A percentile compares a stretch with the other conserved stretches of the same genome.
phyloP scores from a whole-genome alignment of 169 alveolate species.

The Plasmodium falciparum region DNA sequence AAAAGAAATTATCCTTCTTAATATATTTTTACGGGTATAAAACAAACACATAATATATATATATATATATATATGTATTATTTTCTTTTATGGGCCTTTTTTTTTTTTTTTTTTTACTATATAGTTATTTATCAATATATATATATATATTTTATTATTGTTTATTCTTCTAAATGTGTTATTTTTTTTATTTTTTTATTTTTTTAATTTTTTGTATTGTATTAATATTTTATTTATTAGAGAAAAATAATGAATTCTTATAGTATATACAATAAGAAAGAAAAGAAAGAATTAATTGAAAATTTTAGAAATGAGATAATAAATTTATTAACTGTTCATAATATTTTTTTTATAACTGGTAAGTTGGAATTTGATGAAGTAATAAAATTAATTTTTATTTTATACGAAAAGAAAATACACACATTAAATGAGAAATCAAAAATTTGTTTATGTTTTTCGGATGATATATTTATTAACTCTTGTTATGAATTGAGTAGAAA shows the following conservation, averaged over 20 bases:
- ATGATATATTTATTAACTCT: conserved; percentile 6
- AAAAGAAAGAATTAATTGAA: conserved; percentile 60
- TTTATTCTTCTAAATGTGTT: too few species aligned
- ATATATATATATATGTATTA: too few species aligned
- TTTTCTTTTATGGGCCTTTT: too few species aligned
- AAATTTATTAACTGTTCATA: conserved; percentile 39
- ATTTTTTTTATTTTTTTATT: not conserved
- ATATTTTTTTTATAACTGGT: conserved; percentile 55
- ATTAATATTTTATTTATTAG: too few species aligned
- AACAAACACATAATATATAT: too few species aligned
- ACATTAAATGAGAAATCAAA: conserved; percentile 55
- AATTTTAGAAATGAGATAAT: conserved; percentile 36
- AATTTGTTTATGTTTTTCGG: conserved; percentile 52
- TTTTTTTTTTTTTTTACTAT: too few species aligned
- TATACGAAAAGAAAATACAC: conserved; percentile 70
- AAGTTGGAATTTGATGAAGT: conserved; percentile 51
- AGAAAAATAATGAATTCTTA: conserved; percentile 35
- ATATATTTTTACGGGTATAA: too few species aligned
- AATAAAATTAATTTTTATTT: conserved; percentile 30
- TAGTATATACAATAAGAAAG: conserved; percentile 30
- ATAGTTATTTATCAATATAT: too few species aligned
- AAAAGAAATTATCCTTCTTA: too few species aligned
- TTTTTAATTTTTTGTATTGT: not conserved
- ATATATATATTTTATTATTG: too few species aligned
- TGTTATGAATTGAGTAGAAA: conserved; percentile 23